Evolutionary conservation across 1,139 yeast species (phyloP).

Genomic region (Geotrichum klebahnii): DNA sequence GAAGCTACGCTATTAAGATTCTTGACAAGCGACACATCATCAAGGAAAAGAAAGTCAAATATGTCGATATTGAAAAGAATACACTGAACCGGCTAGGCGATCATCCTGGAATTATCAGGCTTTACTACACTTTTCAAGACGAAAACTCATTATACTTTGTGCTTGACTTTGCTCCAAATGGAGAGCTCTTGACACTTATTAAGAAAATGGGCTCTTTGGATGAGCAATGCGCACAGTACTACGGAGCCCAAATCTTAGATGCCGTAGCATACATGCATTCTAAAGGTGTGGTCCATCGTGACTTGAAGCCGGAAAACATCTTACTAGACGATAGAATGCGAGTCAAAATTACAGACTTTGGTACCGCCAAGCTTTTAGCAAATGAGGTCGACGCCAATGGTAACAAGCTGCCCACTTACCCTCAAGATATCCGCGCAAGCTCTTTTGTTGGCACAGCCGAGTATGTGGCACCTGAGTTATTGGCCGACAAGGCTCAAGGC

Average conservation of each 20-base stretch:
- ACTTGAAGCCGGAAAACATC: slow-evolving; percentile 86
- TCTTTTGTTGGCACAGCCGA: slow-evolving; percentile 89
- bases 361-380: slow-evolving; percentile 83
- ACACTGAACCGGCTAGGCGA: slow-evolving; percentile 81
- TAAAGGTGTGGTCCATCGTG: slow-evolving; percentile 87
- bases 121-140: slow-evolving; percentile 93
- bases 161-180: slow-evolving; percentile 87
- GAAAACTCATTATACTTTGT: slow-evolving; percentile 84
- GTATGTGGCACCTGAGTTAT: slow-evolving; percentile 86
- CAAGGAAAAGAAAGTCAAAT: slow-evolving; percentile 90
- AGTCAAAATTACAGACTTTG: slow-evolving; percentile 93
- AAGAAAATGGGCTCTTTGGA: slow-evolving; percentile 71
- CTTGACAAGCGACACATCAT: slow-evolving; percentile 91
- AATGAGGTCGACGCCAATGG: slow-evolving; percentile 42
- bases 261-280: slow-evolving; percentile 80
- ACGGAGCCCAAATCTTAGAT: slow-evolving; percentile 74
- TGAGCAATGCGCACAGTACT: slow-evolving; percentile 71
- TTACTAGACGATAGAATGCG: slow-evolving; percentile 75
- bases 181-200: slow-evolving; percentile 77
- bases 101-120: slow-evolving; percentile 81
- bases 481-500: slow-evolving; percentile 79
- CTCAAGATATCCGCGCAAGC: slow-evolving; percentile 63
- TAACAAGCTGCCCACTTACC: slow-evolving; percentile 28
- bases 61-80: slow-evolving; percentile 92
- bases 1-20: slow-evolving; percentile 83